Evolutionary conservation across 1,139 yeast species (phyloP), one percentile per base, ranked within the genome.

Genomic region (Hansenula sp.): DNA sequence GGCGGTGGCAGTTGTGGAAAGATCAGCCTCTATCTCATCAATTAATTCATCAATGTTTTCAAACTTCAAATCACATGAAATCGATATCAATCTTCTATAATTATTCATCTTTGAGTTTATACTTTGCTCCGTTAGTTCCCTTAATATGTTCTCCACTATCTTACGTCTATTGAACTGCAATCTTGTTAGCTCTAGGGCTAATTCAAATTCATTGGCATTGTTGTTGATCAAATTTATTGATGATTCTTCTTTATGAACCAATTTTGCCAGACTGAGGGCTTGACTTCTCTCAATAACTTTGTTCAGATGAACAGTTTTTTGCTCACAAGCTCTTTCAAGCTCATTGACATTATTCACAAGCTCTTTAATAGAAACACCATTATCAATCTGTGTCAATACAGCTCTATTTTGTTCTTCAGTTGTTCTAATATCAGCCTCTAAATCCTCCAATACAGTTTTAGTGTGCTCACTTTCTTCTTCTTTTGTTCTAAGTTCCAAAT

Each of bases 11-110:
- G 52, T 34, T 14, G 26, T 8, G 12, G 26, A 24, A 8, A 65
- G 45, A 41, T 64, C 68, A 12, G 57, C 57, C 38, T 65, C 79
- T 29, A 80, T 75, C 29, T 79, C 86, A 45, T 76, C 79, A 38
- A 81, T 59, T 42, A 79, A 62, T n/a, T 82, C 77, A 55, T 88
- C 96, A 44, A 90, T 82, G 48, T 85, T 92, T 44, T 86, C 95
- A 26, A 81, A 72, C 42, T 79, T 77, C 44, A 88, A 73, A 4
- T 88, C 95, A 60, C 95, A 84, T 38, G 88, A 77, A 43, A 79
- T 67, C 31, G 94, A 78, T 36, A 92, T 81, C 48, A 92, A 70
- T 55, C 79, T 79, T 50, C 95, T 74, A 65, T 89, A 90, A 56
- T 87, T 84, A 58, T 80, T 77, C 77, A 89, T 80, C 60, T 84